Evolutionary conservation across 2,329 filamentous ascomycete species (phyloP), one percentile per base, ranked within the genome.

Genomic region (Podosphaera fusca): DNA sequence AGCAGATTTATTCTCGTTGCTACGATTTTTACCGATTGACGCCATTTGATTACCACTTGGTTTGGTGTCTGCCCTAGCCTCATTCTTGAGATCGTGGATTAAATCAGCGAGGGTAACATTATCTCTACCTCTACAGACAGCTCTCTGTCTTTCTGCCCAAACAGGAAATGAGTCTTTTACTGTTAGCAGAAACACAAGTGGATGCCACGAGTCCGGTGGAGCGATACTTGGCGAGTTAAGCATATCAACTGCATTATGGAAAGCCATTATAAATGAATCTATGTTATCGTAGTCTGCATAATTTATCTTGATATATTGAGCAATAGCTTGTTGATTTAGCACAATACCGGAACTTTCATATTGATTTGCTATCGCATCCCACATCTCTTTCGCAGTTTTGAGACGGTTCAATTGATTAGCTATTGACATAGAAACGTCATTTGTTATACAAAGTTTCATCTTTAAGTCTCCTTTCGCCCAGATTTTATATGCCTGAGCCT

Each of bases 111-210:
- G 50, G 10, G 50, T 52, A 12, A 52, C 8, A 52, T 52, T 35
- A 52, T 33, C 31, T 52, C 50, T 52, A 10, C 21, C 31, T 35
- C 50, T 52, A 33, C 50, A 52, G 30, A 52, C 30, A 36, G 50
- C 50, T 52, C 30, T 52, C 31, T 52, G 50, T 52, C 30, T 52
- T 52, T 52, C 51, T 3, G 51, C 51, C 51, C 51, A 54, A n/a
- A 29, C 14, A 54, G 50, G 30, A 52, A 52, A 52, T 33, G 33
- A 52, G n/a, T 52, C 50, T 52, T 34, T 51, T 35, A 36, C 50
- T 35, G 33, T 1, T 52, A 36, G 21, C 12, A 36, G 31, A 52
- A 52, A 36, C 9, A 34, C 30, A 35, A 52, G 50, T 35, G 50
- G 50, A n/a, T 52, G 50, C 50, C 50, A 52, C 50, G 50, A 52